phyloP scores from a whole-genome alignment of 2,329 filamentous ascomycete genomes.

The Thelonectria olida region DNA sequence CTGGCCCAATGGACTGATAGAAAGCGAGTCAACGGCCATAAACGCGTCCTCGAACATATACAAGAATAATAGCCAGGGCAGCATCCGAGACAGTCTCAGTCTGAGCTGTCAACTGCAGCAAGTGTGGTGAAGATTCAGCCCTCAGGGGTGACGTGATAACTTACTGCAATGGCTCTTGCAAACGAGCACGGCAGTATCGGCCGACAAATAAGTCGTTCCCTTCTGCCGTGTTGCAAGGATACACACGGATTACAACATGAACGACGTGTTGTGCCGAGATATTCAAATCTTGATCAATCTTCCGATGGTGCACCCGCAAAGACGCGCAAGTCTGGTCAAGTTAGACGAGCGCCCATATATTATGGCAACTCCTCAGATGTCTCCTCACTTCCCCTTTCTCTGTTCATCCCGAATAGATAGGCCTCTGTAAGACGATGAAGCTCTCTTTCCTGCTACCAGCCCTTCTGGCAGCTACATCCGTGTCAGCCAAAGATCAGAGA shows the following conservation, averaged over 20 bases:
- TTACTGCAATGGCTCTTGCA: slow-evolving; percentile 4
- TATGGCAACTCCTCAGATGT: not conserved
- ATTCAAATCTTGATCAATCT: slow-evolving; percentile 30
- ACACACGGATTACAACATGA: slow-evolving; percentile 23
- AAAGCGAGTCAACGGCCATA: not conserved
- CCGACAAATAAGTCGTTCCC: slow-evolving; percentile 16
- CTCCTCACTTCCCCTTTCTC: not conserved
- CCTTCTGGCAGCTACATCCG: slow-evolving; percentile 21
- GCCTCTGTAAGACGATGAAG: slow-evolving; percentile 27
- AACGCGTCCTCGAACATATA: not conserved
- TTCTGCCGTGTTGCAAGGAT: slow-evolving; percentile 21
- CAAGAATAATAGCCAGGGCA: not conserved
- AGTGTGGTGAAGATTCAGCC: not conserved
- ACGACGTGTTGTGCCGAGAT: slow-evolving; percentile 33
- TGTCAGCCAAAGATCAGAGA: slow-evolving; percentile 16
- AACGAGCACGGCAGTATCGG: slow-evolving; percentile 13
- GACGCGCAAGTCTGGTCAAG: not conserved
- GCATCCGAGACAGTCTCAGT: not conserved
- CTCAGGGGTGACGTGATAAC: slow-evolving; percentile 4
- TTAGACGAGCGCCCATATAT: slow-evolving; percentile 9
- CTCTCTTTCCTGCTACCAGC: slow-evolving; percentile 22
- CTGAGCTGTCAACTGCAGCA: not conserved
- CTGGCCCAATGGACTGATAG: not conserved
- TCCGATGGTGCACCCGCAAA: slow-evolving; percentile 31
- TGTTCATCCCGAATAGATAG: not conserved